Evolutionary conservation across 768 basidiomycete species (phyloP), one percentile per base, ranked within the genome.

Genomic region (Suillus americanus): DNA sequence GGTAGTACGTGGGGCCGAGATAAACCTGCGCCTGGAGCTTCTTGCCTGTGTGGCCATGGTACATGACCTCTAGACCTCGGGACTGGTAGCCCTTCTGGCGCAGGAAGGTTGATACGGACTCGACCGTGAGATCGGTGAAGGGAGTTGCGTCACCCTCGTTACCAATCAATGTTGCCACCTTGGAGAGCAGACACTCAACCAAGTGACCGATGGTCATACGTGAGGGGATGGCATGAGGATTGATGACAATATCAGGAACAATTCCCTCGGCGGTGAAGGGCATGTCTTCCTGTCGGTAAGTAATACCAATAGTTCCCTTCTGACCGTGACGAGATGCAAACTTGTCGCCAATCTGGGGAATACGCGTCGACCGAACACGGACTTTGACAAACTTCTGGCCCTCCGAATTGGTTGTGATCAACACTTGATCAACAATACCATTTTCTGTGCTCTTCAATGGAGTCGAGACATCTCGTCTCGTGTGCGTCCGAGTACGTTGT

Each of bases 161-260:
- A 43, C 97, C 97, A 64, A 94, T 92, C 66, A 99, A 86, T 0
- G 97, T 97, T 4, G 97, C 95, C 3, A 99, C 90, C 76, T 99
- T 99, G 14, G 93, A 95, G 33, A 99, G 81, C 41, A 99, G 81
- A 86, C 95, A 97, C 78, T 99, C 97, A 73, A 99, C 96, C 83
- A 99, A 88, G 79, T 99, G 97, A 30, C 97, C 97, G 70, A 99
- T 99, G 28, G 97, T 99, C 97, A 99, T 99, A 80, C 97, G 97
- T 61, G 97, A 99, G 5, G 97, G 97, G 77, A 99, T 99, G 72
- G 97, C 97, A 77, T 99, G 97, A 45, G 97, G 97, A 73, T 99
- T 99, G 79, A 99, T 99, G 80, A 99, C 86, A 71, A 99, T 85
- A 76, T 99, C 97, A 12, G 97, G 97, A 1, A 93, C 93, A 71